Conservation (phyloP, 2,329 filamentous ascomycete species). For the Didymellaceae sp. region DNA sequence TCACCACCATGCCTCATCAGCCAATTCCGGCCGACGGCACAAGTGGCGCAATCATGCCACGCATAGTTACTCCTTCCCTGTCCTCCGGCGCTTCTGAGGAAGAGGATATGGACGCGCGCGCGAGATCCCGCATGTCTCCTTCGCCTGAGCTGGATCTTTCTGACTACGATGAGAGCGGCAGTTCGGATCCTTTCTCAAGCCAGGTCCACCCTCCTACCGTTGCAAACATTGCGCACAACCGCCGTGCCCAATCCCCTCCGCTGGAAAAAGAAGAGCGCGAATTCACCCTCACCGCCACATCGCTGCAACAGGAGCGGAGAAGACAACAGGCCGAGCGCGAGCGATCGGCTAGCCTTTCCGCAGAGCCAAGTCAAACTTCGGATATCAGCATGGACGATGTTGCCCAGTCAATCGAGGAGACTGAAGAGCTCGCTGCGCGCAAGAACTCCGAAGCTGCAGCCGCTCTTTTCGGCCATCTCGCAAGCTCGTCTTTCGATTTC, state of each 20-base stretch:
- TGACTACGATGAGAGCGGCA: slow-evolving; percentile 76
- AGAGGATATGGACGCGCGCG: slow-evolving; percentile 64
- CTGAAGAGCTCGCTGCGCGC: slow-evolving; percentile 56
- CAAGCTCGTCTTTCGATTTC: slow-evolving; percentile 48
- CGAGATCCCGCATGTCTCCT: slow-evolving; percentile 74
- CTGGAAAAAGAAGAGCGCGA: slow-evolving; percentile 95
- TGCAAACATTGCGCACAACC: slow-evolving; percentile 61
- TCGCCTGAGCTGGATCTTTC: slow-evolving; percentile 94
- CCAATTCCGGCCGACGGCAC: slow-evolving; percentile 74
- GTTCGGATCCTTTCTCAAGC: slow-evolving; percentile 64
- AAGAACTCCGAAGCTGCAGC: slow-evolving; percentile 59
- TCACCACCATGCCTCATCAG: slow-evolving; percentile 86
- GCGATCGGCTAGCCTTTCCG: slow-evolving; percentile 49
- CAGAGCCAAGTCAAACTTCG: slow-evolving; percentile 39
- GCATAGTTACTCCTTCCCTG: slow-evolving; percentile 82
- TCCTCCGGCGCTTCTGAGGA: slow-evolving; percentile 80
- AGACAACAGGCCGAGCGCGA: slow-evolving; percentile 50
- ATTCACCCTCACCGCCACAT: slow-evolving; percentile 93
- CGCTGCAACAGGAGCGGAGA: slow-evolving; percentile 68
- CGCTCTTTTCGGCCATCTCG: slow-evolving; percentile 56
- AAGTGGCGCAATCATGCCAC: slow-evolving; percentile 56
- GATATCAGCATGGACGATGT: slow-evolving; percentile 49
- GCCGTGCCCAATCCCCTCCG: slow-evolving; percentile 82
- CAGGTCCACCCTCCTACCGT: slow-evolving; percentile 51
- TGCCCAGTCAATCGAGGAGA: slow-evolving; percentile 50